Conservation (phyloP, 75 land plant genomes). For the Selaginella tamariscina region DNA sequence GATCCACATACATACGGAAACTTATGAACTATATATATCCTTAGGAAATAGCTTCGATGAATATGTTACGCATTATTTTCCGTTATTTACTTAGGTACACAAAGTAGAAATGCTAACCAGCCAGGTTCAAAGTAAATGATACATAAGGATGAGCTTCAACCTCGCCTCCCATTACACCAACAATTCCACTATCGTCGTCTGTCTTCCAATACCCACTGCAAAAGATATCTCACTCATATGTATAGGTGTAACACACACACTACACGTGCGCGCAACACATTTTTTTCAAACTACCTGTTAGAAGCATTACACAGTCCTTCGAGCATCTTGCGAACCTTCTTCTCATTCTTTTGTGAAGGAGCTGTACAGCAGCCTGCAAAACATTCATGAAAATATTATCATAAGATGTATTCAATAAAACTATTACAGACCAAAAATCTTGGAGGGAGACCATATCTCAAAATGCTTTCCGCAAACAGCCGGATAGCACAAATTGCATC, state of each 20-base stretch:
- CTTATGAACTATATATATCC: too few relatives aligned
- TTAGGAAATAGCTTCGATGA: too few relatives aligned
- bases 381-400: too few relatives aligned
- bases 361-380: conserved; percentile 61
- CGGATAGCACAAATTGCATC: conserved; percentile 98
- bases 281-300: conserved; percentile 39
- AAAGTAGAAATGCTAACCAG: too few relatives aligned
- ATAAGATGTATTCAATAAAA: too few relatives aligned
- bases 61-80: too few relatives aligned
- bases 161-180: conserved; percentile 56
- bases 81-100: too few relatives aligned
- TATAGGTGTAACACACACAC: neutral
- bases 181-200: conserved; percentile 65
- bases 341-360: conserved; percentile 63
- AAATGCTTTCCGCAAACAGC: conserved; percentile 82
- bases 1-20: too few relatives aligned
- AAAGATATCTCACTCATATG: neutral
- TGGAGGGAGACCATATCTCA: conserved; percentile 96
- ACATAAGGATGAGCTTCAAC: conserved; percentile 79
- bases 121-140: conserved; percentile 70
- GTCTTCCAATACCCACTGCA: conserved; percentile 78
- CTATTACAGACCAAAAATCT: conserved; percentile 74
- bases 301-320: conserved; percentile 45
- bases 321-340: conserved; percentile 65
- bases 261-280: neutral